Conservation (phyloP, 2,329 filamentous ascomycete genomes). For the Trichophyton benhamiae region DNA sequence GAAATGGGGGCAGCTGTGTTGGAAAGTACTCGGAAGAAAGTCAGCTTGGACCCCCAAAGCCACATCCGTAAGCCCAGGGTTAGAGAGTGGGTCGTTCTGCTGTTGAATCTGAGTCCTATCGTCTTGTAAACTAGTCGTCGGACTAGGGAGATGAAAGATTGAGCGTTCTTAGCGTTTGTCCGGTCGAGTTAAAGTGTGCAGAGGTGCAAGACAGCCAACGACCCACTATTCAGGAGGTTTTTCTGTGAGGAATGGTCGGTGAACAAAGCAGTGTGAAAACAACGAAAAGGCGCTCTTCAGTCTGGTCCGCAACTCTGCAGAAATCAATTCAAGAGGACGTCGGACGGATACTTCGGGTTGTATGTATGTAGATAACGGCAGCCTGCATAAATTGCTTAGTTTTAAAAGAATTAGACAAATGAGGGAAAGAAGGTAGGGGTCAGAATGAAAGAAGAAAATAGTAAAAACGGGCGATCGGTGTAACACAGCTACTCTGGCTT, state of each 20-base stretch:
- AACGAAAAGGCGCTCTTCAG: neutral
- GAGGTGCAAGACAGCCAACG: neutral
- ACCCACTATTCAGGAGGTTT: neutral
- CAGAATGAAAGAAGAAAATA: neutral
- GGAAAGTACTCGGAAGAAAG: neutral
- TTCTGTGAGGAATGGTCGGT: conserved; percentile 1
- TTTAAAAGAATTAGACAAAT: neutral
- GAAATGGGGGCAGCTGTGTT: neutral
- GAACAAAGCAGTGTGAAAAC: neutral
- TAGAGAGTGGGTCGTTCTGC: neutral
- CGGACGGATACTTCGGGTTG: neutral
- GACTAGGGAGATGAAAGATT: neutral
- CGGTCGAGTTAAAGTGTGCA: neutral
- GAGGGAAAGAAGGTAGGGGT: neutral
- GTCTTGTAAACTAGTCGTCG: neutral
- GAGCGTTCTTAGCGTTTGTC: conserved; percentile 1
- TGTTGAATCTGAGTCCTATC: neutral
- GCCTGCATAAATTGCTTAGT: neutral
- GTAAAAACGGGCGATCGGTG: neutral
- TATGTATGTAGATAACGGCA: neutral
- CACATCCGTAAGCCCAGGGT: neutral
- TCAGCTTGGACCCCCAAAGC: neutral
- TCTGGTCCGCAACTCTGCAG: neutral
- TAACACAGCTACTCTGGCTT: neutral
- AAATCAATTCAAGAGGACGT: neutral